A percentile compares a stretch with the other conserved stretches of the same genome.
phyloP scores from a whole-genome alignment of 1,284 basidiomycete species.

The Inonotus hispidus region DNA sequence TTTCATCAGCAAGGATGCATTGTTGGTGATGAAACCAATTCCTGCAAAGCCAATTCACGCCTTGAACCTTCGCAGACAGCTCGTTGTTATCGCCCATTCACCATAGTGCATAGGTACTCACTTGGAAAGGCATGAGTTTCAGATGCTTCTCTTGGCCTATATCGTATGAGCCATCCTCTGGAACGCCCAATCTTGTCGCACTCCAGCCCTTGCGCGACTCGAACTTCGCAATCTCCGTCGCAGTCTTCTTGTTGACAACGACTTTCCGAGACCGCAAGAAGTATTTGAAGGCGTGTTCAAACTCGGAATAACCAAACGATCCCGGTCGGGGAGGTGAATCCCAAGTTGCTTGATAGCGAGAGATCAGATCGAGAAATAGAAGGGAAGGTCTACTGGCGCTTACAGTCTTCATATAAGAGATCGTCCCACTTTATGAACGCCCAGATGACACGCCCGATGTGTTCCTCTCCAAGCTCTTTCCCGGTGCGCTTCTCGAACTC shows the following conservation, averaged over 20 bases:
- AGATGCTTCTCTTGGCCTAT: slow-evolving; percentile 58
- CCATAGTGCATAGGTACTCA: slow-evolving; percentile 27
- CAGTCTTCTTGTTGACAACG: slow-evolving; percentile 47
- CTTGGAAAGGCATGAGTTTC: slow-evolving; percentile 84
- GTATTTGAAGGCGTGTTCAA: slow-evolving; percentile 55
- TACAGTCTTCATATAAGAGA: slow-evolving; percentile 84
- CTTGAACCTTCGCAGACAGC: slow-evolving; percentile 59
- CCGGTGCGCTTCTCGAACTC: slow-evolving; percentile 53
- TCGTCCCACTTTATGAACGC: slow-evolving; percentile 88
- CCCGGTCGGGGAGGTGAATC: slow-evolving; percentile 73
- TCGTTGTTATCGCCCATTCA: background rate
- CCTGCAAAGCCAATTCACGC: slow-evolving; percentile 88
- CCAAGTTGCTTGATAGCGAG: slow-evolving; percentile 66
- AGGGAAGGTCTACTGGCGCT: slow-evolving; percentile 15
- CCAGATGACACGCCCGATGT: slow-evolving; percentile 66
- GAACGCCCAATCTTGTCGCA: slow-evolving; percentile 42
- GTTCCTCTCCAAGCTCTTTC: slow-evolving; percentile 39
- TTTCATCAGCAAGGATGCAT: slow-evolving; percentile 97
- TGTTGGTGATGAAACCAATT: slow-evolving; percentile 87
- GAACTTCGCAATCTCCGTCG: slow-evolving; percentile 33
- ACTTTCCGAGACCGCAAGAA: slow-evolving; percentile 65
- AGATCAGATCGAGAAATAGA: background rate
- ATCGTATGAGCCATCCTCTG: slow-evolving; percentile 40
- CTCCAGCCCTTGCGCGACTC: slow-evolving; percentile 43
- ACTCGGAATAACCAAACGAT: slow-evolving; percentile 57